Evolutionary conservation across 768 basidiomycete species (phyloP).

Genomic region (Leucocoprinus leucothites): DNA sequence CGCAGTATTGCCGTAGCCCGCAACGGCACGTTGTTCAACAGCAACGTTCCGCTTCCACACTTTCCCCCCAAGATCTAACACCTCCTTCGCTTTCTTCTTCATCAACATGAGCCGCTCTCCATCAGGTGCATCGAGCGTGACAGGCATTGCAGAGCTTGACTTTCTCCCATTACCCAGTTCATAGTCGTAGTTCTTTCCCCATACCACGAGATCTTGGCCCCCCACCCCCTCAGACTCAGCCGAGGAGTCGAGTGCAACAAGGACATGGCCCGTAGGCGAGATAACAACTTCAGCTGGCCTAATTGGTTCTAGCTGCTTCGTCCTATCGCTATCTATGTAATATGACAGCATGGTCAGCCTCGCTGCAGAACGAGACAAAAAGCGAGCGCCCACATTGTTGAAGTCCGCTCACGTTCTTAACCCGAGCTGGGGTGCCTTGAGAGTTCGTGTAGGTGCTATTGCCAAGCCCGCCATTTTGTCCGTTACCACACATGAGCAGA

Average conservation of each 20-base stretch:
- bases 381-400: constrained; percentile 68
- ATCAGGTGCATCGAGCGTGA: constrained; percentile 44
- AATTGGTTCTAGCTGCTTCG: constrained; percentile 60
- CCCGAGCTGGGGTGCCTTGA: constrained; percentile 66
- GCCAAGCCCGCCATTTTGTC: constrained; percentile 78
- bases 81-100: constrained; percentile 43
- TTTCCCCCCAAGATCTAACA: constrained; percentile 58
- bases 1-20: constrained; percentile 60
- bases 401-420: constrained; percentile 79
- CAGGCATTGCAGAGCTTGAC: constrained; percentile 53
- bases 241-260: constrained; percentile 67
- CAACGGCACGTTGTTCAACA: constrained; percentile 63
- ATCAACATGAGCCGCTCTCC: constrained; percentile 61
- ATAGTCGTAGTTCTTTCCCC: constrained; percentile 72
- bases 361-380: background rate
- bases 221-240: constrained; percentile 44
- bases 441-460: constrained; percentile 66
- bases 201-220: constrained; percentile 65
- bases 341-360: constrained; percentile 8
- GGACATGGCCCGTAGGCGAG: constrained; percentile 73
- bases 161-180: constrained; percentile 78
- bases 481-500: constrained; percentile 78
- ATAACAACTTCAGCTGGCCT: constrained; percentile 60
- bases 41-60: constrained; percentile 56
- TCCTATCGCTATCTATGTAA: constrained; percentile 60